These are phyloP conservation scores for Neurospora terricola DNA, from an alignment of 495 filamentous ascomycete species.

Conservation along the genomic window DNA sequence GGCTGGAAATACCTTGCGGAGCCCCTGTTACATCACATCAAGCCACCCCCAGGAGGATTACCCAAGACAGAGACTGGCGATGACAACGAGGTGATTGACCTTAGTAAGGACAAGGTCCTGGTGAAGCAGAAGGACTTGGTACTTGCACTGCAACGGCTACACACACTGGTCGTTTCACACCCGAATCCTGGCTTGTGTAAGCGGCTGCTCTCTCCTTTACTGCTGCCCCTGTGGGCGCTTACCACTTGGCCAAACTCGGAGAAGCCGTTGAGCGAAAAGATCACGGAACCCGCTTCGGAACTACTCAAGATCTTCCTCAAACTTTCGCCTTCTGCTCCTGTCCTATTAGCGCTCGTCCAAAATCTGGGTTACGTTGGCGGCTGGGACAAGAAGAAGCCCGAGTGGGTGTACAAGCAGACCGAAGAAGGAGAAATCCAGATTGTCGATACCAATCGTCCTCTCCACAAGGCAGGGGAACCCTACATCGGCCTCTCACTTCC, in stretches of 20 bases:
- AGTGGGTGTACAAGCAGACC: conserved; percentile 28
- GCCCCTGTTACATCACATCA: conserved; percentile 53
- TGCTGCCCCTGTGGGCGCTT: conserved; percentile 62
- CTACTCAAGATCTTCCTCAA: conserved; percentile 37
- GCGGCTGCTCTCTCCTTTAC: conserved; percentile 51
- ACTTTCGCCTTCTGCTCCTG: conserved; percentile 33
- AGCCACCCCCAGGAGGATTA: conserved; percentile 32
- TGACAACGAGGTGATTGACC: conserved; percentile 27
- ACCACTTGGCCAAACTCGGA: conserved; percentile 37
- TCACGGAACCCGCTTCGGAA: conserved; percentile 28
- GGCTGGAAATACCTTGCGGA: conserved; percentile 62
- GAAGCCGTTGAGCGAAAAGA: conserved; percentile 16
- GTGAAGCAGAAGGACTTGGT: conserved; percentile 33
- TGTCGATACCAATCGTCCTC: conserved; percentile 6
- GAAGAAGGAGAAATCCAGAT: conserved; percentile 21
- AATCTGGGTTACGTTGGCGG: conserved; percentile 34
- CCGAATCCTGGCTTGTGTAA: conserved; percentile 66
- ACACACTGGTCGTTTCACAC: conserved; percentile 51
- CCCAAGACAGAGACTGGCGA: conserved; percentile 6
- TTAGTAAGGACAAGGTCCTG: conserved; percentile 29
- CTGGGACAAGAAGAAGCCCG: conserved; percentile 12
- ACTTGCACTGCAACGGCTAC: conserved; percentile 46
- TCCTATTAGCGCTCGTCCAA: conserved; percentile 28
- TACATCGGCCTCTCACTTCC: conserved; percentile 3
- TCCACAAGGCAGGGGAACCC: neutral